phyloP scores from a whole-genome alignment of 2,329 filamentous ascomycete species.

The Biscogniauxia marginata region DNA sequence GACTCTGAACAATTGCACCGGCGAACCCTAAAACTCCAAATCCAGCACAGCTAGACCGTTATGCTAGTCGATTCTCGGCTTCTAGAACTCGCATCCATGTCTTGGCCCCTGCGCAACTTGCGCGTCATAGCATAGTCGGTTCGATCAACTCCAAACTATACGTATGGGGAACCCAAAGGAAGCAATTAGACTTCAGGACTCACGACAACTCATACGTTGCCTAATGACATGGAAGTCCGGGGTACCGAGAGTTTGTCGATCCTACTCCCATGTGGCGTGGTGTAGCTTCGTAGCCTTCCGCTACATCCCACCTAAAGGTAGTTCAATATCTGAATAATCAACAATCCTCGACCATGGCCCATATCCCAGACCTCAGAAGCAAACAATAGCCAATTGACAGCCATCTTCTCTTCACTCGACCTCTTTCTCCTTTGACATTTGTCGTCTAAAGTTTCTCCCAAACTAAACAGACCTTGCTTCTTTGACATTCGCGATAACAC shows the following conservation, averaged over 20 bases:
- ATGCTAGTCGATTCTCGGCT: neutral
- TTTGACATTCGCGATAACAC: neutral
- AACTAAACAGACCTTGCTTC: neutral
- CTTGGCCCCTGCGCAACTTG: neutral
- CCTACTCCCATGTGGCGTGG: neutral
- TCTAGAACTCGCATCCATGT: neutral
- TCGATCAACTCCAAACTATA: neutral
- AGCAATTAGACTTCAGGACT: neutral
- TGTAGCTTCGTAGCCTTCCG: neutral
- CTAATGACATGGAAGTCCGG: neutral
- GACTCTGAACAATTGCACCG: conserved; percentile 16
- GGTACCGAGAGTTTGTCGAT: neutral
- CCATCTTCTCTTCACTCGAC: conserved; percentile 1
- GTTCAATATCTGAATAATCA: neutral
- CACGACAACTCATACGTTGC: neutral
- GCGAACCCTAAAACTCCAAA: conserved; percentile 12
- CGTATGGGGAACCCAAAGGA: neutral
- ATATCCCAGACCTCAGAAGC: neutral
- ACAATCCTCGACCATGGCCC: neutral
- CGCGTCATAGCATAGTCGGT: neutral
- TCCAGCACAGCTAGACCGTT: neutral
- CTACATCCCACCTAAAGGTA: neutral
- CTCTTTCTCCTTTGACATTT: conserved; percentile 8
- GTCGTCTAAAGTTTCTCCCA: conserved; percentile 9
- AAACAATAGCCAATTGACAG: conserved; percentile 5